A percentile compares a stretch with the other conserved stretches of the same genome.
These are phyloP conservation scores for Coemansia sp. DNA, from an alignment of 192 early-diverging fungal genomes.

Conservation along the genomic window DNA sequence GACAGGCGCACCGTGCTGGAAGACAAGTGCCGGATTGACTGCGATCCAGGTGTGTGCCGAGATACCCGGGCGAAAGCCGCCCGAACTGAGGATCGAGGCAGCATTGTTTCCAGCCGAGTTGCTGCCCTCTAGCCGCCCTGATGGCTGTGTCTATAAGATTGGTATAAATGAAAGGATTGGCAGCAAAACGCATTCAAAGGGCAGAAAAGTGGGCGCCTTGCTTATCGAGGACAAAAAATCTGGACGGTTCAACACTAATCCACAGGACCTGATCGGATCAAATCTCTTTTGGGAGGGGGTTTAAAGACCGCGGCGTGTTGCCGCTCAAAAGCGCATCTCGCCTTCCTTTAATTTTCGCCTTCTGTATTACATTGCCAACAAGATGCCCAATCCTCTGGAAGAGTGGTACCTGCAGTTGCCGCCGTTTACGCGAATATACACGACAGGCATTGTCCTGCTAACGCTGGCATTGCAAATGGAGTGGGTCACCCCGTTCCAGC, in stretches of 20 bases:
- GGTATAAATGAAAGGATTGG: too few relatives aligned
- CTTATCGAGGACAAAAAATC: neutral
- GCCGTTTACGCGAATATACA: slow-evolving; percentile 76
- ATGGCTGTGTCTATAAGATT: too few relatives aligned
- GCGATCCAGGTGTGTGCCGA: neutral
- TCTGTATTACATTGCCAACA: neutral
- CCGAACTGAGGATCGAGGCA: neutral
- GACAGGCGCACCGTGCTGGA: neutral
- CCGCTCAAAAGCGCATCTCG: neutral
- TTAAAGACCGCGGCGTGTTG: too few relatives aligned
- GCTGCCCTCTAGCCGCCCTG: too few relatives aligned
- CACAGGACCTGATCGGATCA: neutral
- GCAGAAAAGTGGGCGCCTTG: neutral
- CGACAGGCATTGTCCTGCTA: slow-evolving; percentile 69
- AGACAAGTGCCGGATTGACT: neutral
- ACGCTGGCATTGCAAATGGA: slow-evolving; percentile 87
- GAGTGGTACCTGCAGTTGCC: slow-evolving; percentile 92
- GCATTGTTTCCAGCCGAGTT: too few relatives aligned
- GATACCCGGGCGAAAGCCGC: neutral
- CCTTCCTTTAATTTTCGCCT: neutral
- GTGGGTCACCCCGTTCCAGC: slow-evolving; percentile 70
- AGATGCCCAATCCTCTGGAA: slow-evolving; percentile 62
- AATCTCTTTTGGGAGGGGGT: neutral
- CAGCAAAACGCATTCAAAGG: too few relatives aligned
- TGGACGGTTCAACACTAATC: neutral